Base-by-base conservation (phyloP, 1,139 yeast genomes). In the Chernovozyma sophiae-reginae region DNA sequence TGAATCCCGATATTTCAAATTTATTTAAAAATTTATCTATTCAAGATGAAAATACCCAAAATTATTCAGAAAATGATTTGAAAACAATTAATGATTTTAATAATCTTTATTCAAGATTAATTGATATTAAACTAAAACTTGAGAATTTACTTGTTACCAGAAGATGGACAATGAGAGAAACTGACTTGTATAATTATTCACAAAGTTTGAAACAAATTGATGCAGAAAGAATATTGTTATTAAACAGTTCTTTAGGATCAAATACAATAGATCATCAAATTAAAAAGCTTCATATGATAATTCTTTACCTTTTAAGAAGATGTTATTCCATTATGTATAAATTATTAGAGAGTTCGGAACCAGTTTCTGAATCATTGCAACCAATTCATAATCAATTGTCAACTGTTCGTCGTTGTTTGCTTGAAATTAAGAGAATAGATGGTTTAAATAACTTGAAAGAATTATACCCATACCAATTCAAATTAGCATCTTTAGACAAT, bases 121-220 rank as follows among this genome's bases (percentile, higher is more conserved):
- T 77, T 26, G 77, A 74, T 32, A 69, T 87, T 48, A 86, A 87
- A 58, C 69, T 77, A 19, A 81, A 81, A 16, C 68, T 92, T 44
- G 96, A 86, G 50, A 86, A 86, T 48, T 66, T 92, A 47, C 69
- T 89, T 46, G 78, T 92, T 25, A 92, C 98, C 3, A 81, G 96
- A 62, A 77, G 97, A 58, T 92, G 98, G 98, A 90, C 97, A 2
- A 69, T 92, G 61, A 77, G 98, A 53, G 96, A 89, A 54, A 92
- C 97, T 0, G 98, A 92, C 60, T 69, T 92, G 47, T 92, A 85
- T 62, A 73, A 74, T 37, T 90, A 85, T 56, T 95, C 89, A 58
- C 78, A 81, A 52, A 72, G 71, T 44, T 66, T 90, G 45, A 81
- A 80, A 50, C 74, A 72, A 40, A 80, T 90, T 44, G 96, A 90